Evolutionary conservation across 306 rosid genomes (phyloP), one percentile per base, ranked within the genome.

Genomic region (Ziziphus jujuba): DNA sequence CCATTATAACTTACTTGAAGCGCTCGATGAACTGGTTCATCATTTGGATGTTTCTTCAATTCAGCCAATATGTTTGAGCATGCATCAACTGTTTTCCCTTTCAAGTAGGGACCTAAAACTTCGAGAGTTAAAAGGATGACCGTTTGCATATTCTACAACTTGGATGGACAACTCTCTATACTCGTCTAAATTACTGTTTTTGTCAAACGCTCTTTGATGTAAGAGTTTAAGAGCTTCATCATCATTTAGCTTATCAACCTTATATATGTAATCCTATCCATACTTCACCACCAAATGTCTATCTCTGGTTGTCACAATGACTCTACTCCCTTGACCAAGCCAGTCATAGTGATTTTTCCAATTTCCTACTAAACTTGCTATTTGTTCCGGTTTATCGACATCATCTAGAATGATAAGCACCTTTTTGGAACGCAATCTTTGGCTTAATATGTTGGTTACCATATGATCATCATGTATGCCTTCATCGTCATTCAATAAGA

Each of bases 291-390:
- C 9, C 24, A 50, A 50, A 23, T 50, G 22, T 17, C n/a, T 20
- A 50, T 50, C 23, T 50, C 22, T 20, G 1, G 55, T 16, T 17
- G 55, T 50, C n/a, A 50, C 24, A 10, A 76, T 65, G 6, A 83
- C 61, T 67, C 78, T 76, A 49, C 82, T 80, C 21, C 80, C 84
- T 2, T 55, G 60, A 49, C 79, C 85, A n/a, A n/a, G n/a, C 40
- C 45, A 9, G 45, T 40, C 15, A 9, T 40, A 12, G 10, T 40
- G 45, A 40, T 8, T 1, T 40, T 40, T 10, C 10, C 13, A 9
- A 9, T 12, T 40, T 40, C 45, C 45, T 7, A 40, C 45, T 12
- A 75, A 17, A 40, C 36, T 1, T 0, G 25, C 21, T 33, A 75
- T 7, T n/a, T 75, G 79, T 22, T 54, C 54, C 15, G 34, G 7